Conservation (phyloP, 805 yeast species). For the Cyberlindnera maritima region DNA sequence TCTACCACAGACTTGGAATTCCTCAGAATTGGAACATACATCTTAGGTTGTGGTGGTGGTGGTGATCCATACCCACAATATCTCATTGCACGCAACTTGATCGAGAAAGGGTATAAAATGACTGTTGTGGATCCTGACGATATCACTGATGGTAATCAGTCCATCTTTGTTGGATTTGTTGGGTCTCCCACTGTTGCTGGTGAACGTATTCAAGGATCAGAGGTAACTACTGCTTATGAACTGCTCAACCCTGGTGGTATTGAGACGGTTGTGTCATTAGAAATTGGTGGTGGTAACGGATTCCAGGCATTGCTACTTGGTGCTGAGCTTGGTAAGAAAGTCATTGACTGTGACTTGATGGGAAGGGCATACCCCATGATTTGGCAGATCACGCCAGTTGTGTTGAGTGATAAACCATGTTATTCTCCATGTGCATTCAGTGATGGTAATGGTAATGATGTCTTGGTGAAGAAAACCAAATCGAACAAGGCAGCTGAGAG, state of each 20-base stretch:
- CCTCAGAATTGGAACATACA: conserved; percentile 42
- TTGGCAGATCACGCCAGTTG: conserved; percentile 41
- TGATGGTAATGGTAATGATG: conserved; percentile 44
- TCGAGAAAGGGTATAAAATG: conserved; percentile 35
- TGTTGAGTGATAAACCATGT: conserved; percentile 20
- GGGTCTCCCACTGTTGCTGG: conserved; percentile 48
- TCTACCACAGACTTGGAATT: conserved; percentile 36
- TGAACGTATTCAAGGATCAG: conserved; percentile 42
- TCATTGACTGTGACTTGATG: conserved; percentile 42
- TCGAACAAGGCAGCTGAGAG: conserved; percentile 35
- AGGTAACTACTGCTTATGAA: conserved; percentile 32
- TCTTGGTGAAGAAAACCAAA: conserved; percentile 33
- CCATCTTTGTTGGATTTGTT: conserved; percentile 35
- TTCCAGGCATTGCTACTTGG: conserved; percentile 31
- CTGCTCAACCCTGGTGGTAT: conserved; percentile 28
- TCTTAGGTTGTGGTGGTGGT: conserved; percentile 53
- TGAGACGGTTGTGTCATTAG: conserved; percentile 37
- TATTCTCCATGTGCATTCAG: conserved; percentile 32
- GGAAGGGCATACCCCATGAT: conserved; percentile 47
- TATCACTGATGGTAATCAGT: conserved; percentile 1
- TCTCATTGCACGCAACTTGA: conserved; percentile 33
- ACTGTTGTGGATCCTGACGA: conserved; percentile 34
- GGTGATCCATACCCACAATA: conserved; percentile 46
- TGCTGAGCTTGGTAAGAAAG: conserved; percentile 29
- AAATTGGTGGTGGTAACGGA: conserved; percentile 47